Percentiles rank a stretch among this genome's conserved stretches.
phyloP scores from a whole-genome alignment of 2,329 filamentous ascomycete genomes.

The Knoxdaviesia proteae region DNA sequence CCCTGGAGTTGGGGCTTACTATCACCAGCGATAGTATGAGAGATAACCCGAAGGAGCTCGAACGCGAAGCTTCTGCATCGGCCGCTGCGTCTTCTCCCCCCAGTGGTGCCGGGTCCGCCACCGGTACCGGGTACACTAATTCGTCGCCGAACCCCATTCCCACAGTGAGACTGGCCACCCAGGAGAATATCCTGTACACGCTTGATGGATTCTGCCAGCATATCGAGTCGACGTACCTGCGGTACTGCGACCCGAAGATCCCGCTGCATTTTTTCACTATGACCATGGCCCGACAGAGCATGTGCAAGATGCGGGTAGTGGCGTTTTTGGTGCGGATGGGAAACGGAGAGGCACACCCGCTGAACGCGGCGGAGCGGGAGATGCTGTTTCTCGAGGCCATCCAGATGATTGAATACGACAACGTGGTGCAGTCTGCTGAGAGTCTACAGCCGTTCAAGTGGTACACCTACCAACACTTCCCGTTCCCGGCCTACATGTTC shows the following conservation, averaged over 20 bases:
- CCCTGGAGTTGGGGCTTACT: slow-evolving; percentile 34
- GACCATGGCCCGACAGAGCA: slow-evolving; percentile 31
- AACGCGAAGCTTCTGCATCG: background rate
- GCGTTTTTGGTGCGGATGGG: slow-evolving; percentile 30
- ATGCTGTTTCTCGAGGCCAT: slow-evolving; percentile 31
- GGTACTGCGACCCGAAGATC: slow-evolving; percentile 34
- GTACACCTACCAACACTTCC: slow-evolving; percentile 39
- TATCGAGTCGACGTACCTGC: slow-evolving; percentile 34
- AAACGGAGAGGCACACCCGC: slow-evolving; percentile 14
- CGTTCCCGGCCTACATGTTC: slow-evolving; percentile 40
- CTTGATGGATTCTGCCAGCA: slow-evolving; percentile 31
- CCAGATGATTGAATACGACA: slow-evolving; percentile 38
- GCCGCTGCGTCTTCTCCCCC: background rate
- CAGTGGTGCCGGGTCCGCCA: slow-evolving; percentile 3
- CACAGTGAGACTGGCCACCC: slow-evolving; percentile 24
- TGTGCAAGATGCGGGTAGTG: slow-evolving; percentile 35
- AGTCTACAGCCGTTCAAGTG: slow-evolving; percentile 31
- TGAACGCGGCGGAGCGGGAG: slow-evolving; percentile 27
- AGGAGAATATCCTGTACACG: slow-evolving; percentile 25
- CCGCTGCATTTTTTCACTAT: slow-evolving; percentile 38
- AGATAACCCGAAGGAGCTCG: slow-evolving; percentile 7
- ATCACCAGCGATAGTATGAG: slow-evolving; percentile 25
- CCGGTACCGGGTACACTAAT: slow-evolving; percentile 3
- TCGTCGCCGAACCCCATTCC: slow-evolving; percentile 13
- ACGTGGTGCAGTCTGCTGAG: slow-evolving; percentile 28